Conservation (phyloP, 1,284 basidiomycete species). For the Ceratobasidium sp. region DNA sequence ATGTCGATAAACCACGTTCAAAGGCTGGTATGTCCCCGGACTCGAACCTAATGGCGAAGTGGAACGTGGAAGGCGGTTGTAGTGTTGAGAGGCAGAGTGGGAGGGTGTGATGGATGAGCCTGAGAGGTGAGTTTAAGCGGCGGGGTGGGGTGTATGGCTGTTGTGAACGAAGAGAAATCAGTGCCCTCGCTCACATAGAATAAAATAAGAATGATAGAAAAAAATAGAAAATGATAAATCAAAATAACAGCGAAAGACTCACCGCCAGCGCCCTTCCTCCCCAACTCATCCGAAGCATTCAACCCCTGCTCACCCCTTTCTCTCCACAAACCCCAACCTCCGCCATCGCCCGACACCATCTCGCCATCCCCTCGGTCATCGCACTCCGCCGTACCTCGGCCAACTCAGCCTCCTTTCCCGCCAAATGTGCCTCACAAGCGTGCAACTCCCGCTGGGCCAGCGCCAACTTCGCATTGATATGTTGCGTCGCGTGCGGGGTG, state of each 20-base stretch:
- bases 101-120: slow-evolving; percentile 71
- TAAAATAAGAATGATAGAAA: too few relatives aligned
- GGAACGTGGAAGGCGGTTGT: neutral
- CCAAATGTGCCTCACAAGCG: slow-evolving; percentile 80
- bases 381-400: slow-evolving; percentile 65
- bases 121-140: slow-evolving; percentile 55
- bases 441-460: slow-evolving; percentile 79
- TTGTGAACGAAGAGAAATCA: neutral
- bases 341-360: slow-evolving; percentile 72
- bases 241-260: too few relatives aligned
- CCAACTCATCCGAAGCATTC: slow-evolving; percentile 57
- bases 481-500: slow-evolving; percentile 44
- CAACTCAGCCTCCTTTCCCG: slow-evolving; percentile 74
- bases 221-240: too few relatives aligned
- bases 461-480: slow-evolving; percentile 66
- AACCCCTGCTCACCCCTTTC: slow-evolving; percentile 74
- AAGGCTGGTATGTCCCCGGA: slow-evolving; percentile 28
- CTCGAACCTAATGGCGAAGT: slow-evolving; percentile 7
- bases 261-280: slow-evolving; percentile 16
- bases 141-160: slow-evolving; percentile 47
- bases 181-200: too few relatives aligned
- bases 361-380: slow-evolving; percentile 71
- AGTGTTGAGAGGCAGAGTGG: slow-evolving; percentile 72
- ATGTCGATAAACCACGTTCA: slow-evolving; percentile 31
- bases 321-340: slow-evolving; percentile 76